Base-by-base conservation (phyloP, 2,329 filamentous ascomycete genomes). In the Colletotrichum caudatum region DNA sequence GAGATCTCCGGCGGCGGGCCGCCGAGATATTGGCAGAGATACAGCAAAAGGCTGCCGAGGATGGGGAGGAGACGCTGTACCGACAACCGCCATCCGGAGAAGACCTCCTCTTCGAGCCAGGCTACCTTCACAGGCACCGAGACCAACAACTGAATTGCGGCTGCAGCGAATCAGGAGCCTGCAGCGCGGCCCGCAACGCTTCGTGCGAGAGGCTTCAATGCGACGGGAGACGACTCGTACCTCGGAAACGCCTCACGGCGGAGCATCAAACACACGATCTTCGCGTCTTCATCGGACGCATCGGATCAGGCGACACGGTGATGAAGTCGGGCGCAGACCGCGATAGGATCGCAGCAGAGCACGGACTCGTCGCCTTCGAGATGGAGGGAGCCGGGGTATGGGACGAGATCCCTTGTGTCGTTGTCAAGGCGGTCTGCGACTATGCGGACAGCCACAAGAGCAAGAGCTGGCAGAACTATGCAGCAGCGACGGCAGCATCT, bases 101-200 rank as follows among this genome's bases (percentile, higher is more conserved):
- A 20, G 79, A 83, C 64, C 75, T 71, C 20, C 75, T 82, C 0
- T 82, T 79, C 56, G 57, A 73, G 11, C 46, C 80, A 8, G 54
- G 60, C 16, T 81, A 81, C 63, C 74, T 68, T 2, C 81, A 82
- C 69, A 79, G 78, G 57, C 80, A 82, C 62, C 76, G 75, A 46
- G 37, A n/a, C 2, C 16, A 20, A 7, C 3, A 44, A 44, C 33
- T 35, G 12, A 50, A 33, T 14, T 58, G 53, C 18, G 9, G 33
- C 37, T 53, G 58, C 9, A 26, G 64, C 9, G 66, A 75, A 18
- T n/a, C 9, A 1, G 29, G n/a, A 6, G 73, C 75, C 5, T 80
- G 78, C 54, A 61, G 75, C 0, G 26, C 58, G 7, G 75, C 77
- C 0, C 57, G 58, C 1, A 61, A 41, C 0, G 44, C 69, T 5